Evolutionary conservation across 2,329 filamentous ascomycete genomes (phyloP), one percentile per base, ranked within the genome.

Genomic region (Paecilomyces sp.): DNA sequence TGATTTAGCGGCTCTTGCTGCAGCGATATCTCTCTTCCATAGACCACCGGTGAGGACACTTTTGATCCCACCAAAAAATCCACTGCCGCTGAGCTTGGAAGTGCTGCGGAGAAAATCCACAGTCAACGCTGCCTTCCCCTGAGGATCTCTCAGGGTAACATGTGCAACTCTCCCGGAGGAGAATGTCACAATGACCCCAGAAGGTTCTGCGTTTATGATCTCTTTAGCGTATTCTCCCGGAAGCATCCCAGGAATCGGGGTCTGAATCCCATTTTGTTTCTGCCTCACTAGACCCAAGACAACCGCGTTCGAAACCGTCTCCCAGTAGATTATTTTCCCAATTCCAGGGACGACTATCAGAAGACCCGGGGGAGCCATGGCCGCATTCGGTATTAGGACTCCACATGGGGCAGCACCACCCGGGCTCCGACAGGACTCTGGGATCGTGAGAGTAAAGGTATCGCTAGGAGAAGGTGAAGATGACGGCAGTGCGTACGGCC

Each of bases 251-350:
- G 85, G 81, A 62, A 96, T 85, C 2, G 79, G 79, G 54, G 90
- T 86, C 68, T 95, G 91, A 15, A 96, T 85, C 15, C 90, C 90
- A 64, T 87, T 88, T 64, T 89, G 87, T 68, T 90, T 89, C 71
- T 95, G 89, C 64, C 89, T 88, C 68, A 93, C 90, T 50, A 95
- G 85, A 63, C 90, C 90, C 58, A 95, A 82, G 0, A 91, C 91
- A 47, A 92, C 90, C 9, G 91, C 92, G 73, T 87, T 92, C 59
- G 93, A 92, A 63, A 97, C 90, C 47, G 91, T 95, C 72, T 97
- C 94, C 92, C 94, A 97, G 74, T 94, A 97, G 53, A 91, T 88
- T 57, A 97, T 86, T 73, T 88, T 92, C 57, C 94, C 94, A 55
- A 83, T 92, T 18, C 85, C 85, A 12, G 93, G 90, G 78, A 93